Evolutionary conservation across 2,329 filamentous ascomycete genomes (phyloP), one percentile per base, ranked within the genome.

Genomic region (Fusarium metavorans): DNA sequence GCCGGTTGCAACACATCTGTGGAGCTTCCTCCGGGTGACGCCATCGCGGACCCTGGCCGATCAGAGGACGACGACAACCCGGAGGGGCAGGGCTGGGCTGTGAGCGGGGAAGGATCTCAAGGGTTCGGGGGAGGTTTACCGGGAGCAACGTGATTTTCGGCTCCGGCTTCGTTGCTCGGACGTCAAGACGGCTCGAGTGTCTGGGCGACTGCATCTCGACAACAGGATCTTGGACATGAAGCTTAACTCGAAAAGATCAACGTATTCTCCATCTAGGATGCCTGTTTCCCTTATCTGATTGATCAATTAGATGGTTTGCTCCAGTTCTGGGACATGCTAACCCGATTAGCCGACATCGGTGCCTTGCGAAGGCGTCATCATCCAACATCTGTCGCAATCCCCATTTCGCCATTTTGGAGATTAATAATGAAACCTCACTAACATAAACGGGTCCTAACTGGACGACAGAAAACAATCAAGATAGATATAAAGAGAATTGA

Each of bases 281-380:
- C 25, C 10, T 54, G 11, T 35, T 27, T 18, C 23, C 20, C 27
- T 6, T 9, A 14, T 13, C 37, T 32, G 20, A 23, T 39, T 27
- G 25, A 63, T 54, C 32, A 64, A 64, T 64, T 35, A 27, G 37
- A 27, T 37, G 58, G 58, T 23, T 41, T 61, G 65, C 34, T 50
- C 20, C 56, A 63, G 16, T 32, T 20, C 20, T 25, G 23, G 52
- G 20, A 16, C 32, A 50, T 70, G 43, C 48, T 67, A 60, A 59
- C 64, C 67, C 35, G 50, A 63, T 72, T 77, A 71, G 71, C 75
- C 74, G 74, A 74, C 56, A 72, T 77, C 75, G 76, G 76, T 66
- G 23, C 50, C 58, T 43, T 74, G 67, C 64, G 75, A 78, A 78
- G 76, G 72, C 76, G 76, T 78, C 64, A 78, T 78, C 70, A 57